Base-by-base conservation (phyloP, 2,329 filamentous ascomycete species). In the Chaetomiaceae sp. region DNA sequence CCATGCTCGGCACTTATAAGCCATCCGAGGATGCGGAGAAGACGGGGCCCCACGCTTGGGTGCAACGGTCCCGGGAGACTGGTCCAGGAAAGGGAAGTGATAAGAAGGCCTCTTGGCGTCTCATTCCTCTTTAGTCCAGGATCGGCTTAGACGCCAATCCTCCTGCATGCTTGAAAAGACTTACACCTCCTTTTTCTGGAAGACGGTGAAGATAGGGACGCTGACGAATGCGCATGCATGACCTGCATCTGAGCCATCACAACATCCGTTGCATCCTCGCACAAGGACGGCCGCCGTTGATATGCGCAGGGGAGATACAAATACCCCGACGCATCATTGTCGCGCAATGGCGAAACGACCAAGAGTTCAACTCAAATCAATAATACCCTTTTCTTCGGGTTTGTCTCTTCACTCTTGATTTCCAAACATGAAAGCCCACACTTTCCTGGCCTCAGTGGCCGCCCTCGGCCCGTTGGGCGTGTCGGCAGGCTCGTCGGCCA, bases 11-110 rank as follows among this genome's bases (percentile, higher is more conserved):
- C 37, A 40, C 20, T n/a, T 18, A 21, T 14, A 23, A 44, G 42
- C 8, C 21, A 13, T 13, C 18, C 18, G 42, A 33, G 13, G 16
- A 33, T 23, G 30, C 20, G 27, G 30, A 44, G 27, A 25, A 14
- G 9, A 14, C 18, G 21, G 4, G 21, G 1, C 30, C 30, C 43
- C 29, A 34, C 29, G 43, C 13, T n/a, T n/a, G 7, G 43, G 16
- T 45, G 43, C 10, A 23, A 45, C 43, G 13, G 29, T 25, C 25
- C n/a, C 43, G 30, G 18, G 32, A 33, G 7, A 3, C 18, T 33
- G 29, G 43, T 45, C 43, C 43, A 16, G 18, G 43, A 45, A 45
- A 45, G 43, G 43, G 43, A 45, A 45, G 43, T 45, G 43, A 34
- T 13, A 45, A 45, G 29, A 23, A 23, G n/a, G 32, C 20, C 4